A percentile compares a stretch with the other conserved stretches of the same genome.
These are phyloP conservation scores for Chytridium lagenaria DNA, from an alignment of 371 early-diverging fungal species.

Conservation along the genomic window DNA sequence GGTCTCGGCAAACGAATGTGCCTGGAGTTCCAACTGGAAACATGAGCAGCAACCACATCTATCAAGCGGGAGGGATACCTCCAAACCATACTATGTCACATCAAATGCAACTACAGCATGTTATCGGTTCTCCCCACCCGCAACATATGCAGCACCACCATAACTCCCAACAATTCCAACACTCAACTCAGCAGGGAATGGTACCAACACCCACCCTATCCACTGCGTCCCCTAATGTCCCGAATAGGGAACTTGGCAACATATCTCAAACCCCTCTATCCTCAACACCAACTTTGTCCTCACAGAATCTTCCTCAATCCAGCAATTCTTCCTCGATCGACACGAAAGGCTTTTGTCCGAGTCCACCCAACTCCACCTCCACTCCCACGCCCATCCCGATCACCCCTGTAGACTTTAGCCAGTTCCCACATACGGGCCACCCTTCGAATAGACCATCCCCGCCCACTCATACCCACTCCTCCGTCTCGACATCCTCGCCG, in stretches of 20 bases:
- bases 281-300: background rate
- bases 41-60: background rate
- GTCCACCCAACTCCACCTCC: background rate
- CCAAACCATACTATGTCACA: too few relatives aligned
- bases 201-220: constrained; percentile 2
- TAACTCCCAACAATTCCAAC: background rate
- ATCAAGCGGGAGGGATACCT: background rate
- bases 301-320: background rate
- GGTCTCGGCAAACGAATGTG: background rate
- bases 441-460: too few relatives aligned
- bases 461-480: too few relatives aligned
- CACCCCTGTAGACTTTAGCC: background rate
- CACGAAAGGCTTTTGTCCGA: background rate
- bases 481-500: too few relatives aligned
- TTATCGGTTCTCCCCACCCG: background rate
- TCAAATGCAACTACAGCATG: too few relatives aligned
- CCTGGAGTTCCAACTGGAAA: background rate
- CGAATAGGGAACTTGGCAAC: background rate
- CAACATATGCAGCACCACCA: background rate
- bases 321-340: background rate
- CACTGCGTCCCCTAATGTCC: background rate
- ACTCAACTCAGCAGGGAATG: too few relatives aligned
- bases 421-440: too few relatives aligned
- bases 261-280: background rate
- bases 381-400: background rate